phyloP scores from a whole-genome alignment of 495 filamentous ascomycete species.

The Penicillium parvum region DNA sequence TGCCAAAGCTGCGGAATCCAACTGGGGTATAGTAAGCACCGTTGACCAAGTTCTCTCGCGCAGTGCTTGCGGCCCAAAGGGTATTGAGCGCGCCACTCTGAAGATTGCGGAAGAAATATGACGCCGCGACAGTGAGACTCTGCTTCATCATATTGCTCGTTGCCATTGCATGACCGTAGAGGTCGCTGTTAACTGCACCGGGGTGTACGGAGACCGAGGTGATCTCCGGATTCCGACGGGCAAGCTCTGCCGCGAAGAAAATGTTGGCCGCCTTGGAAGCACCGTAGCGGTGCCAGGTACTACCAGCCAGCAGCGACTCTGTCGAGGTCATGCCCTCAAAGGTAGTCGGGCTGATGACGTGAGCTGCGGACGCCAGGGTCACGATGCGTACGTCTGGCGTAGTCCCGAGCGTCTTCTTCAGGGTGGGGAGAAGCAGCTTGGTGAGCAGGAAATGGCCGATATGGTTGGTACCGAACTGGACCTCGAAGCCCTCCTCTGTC shows the following conservation, averaged over 20 bases:
- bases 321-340: slow-evolving; percentile 47
- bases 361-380: slow-evolving; percentile 31
- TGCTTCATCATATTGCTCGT: slow-evolving; percentile 26
- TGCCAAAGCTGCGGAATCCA: slow-evolving; percentile 36
- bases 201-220: slow-evolving; percentile 60
- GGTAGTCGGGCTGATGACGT: slow-evolving; percentile 47
- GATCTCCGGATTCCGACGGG: slow-evolving; percentile 52
- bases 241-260: slow-evolving; percentile 58
- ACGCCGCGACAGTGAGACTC: slow-evolving; percentile 12
- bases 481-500: slow-evolving; percentile 79
- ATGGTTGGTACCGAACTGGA: slow-evolving; percentile 60
- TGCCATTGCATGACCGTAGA: slow-evolving; percentile 36
- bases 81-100: slow-evolving; percentile 52
- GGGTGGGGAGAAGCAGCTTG: slow-evolving; percentile 59
- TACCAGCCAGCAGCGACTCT: slow-evolving; percentile 25
- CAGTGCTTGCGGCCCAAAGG: slow-evolving; percentile 51
- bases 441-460: slow-evolving; percentile 51
- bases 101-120: slow-evolving; percentile 29
- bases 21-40: slow-evolving; percentile 58
- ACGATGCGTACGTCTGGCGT: slow-evolving; percentile 25
- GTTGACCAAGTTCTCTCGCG: slow-evolving; percentile 33
- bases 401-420: slow-evolving; percentile 43
- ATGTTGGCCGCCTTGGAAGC: slow-evolving; percentile 69
- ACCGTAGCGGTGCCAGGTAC: slow-evolving; percentile 51
- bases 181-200: slow-evolving; percentile 55